phyloP scores from a whole-genome alignment of 2,329 filamentous ascomycete genomes.

The Anthostomella pinea region DNA sequence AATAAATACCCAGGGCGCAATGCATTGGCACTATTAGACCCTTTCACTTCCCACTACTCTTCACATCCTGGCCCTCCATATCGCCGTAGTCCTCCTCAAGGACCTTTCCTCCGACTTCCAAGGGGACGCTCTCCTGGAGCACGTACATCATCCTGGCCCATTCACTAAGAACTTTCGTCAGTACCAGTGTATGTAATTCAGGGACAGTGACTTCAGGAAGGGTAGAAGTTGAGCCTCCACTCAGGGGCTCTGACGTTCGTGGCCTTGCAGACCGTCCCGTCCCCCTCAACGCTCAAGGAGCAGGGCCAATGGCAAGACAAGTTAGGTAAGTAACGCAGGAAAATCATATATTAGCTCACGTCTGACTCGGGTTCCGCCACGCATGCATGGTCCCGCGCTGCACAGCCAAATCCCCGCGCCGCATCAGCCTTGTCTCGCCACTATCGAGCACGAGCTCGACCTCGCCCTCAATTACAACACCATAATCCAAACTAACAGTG shows the following conservation, averaged over 20 bases:
- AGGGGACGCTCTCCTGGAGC: slow-evolving; percentile 22
- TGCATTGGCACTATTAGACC: too few species aligned
- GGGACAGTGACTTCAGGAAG: too few species aligned
- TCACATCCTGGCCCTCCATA: slow-evolving; percentile 14
- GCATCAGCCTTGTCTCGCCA: slow-evolving; percentile 40
- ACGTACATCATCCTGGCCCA: slow-evolving; percentile 40
- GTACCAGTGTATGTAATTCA: too few species aligned
- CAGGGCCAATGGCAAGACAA: too few species aligned
- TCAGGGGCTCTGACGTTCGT: too few species aligned
- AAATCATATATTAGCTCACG: too few species aligned
- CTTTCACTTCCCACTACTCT: slow-evolving; percentile 10
- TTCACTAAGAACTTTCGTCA: too few species aligned
- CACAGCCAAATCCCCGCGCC: slow-evolving; percentile 43
- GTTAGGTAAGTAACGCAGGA: too few species aligned
- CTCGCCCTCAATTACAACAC: slow-evolving; percentile 47
- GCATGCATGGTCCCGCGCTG: slow-evolving; percentile 46
- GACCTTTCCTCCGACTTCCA: slow-evolving; percentile 16
- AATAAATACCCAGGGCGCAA: too few species aligned
- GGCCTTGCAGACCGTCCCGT: too few species aligned
- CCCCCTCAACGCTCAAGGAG: too few species aligned
- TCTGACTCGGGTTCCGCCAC: slow-evolving; percentile 35
- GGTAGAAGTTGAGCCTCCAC: too few species aligned
- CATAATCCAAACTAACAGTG: slow-evolving; percentile 48
- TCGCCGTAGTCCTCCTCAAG: slow-evolving; percentile 27
- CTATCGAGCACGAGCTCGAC: slow-evolving; percentile 47